Evolutionary conservation across 2,329 filamentous ascomycete genomes (phyloP).

Genomic region (Aspergillus hiratsukae): DNA sequence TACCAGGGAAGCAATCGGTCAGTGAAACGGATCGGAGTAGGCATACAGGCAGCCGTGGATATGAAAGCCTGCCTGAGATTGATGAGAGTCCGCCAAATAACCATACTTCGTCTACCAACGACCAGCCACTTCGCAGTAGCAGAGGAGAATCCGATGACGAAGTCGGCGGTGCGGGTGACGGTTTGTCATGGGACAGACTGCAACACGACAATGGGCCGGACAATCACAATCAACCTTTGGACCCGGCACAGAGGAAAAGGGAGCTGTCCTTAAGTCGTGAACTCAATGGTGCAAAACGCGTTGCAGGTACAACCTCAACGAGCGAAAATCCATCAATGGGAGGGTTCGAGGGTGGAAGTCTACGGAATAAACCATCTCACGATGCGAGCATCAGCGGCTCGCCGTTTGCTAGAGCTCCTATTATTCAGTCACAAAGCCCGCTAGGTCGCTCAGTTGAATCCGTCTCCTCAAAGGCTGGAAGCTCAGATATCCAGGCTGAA

Average conservation of each 20-base stretch:
- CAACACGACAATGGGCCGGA: slow-evolving; percentile 14
- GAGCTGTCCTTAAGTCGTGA: slow-evolving; percentile 30
- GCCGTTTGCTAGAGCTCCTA: slow-evolving; percentile 45
- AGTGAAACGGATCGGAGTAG: slow-evolving; percentile 8
- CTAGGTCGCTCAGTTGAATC: slow-evolving; percentile 29
- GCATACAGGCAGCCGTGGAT: slow-evolving; percentile 11
- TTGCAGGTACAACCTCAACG: slow-evolving; percentile 21
- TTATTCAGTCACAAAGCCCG: slow-evolving; percentile 24
- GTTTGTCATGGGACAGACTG: slow-evolving; percentile 10
- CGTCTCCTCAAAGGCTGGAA: slow-evolving; percentile 18
- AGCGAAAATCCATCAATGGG: slow-evolving; percentile 21
- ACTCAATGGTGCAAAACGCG: slow-evolving; percentile 24
- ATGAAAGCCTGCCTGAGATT: slow-evolving; percentile 13
- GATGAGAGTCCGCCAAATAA: slow-evolving; percentile 14
- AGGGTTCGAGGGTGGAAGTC: slow-evolving; percentile 18
- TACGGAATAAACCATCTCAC: slow-evolving; percentile 23
- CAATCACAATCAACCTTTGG: slow-evolving; percentile 8
- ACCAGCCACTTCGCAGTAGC: slow-evolving; percentile 7
- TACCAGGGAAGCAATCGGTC: slow-evolving; percentile 18
- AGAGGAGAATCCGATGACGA: slow-evolving; percentile 9
- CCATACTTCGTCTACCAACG: slow-evolving; percentile 15
- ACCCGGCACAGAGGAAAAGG: slow-evolving; percentile 22
- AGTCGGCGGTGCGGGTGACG: slow-evolving; percentile 7
- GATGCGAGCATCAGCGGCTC: slow-evolving; percentile 44
- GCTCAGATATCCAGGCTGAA: slow-evolving; percentile 17